Conservation (phyloP, 495 filamentous ascomycete genomes). For the Stereocaulon alpinum region DNA sequence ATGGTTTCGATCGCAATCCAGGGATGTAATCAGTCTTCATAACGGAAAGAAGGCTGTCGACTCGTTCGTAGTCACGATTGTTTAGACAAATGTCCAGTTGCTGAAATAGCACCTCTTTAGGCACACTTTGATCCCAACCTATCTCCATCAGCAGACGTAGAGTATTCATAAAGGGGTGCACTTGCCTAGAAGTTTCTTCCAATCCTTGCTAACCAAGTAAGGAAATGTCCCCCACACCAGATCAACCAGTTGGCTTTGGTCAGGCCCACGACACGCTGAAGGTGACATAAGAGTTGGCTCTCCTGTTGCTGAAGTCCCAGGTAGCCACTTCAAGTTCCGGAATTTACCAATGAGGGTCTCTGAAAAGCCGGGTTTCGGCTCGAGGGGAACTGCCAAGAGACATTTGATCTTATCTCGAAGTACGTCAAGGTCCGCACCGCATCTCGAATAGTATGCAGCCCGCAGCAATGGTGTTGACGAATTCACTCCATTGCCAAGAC, state of each 20-base stretch:
- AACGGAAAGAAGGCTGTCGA: slow-evolving; percentile 22
- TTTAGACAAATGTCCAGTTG: slow-evolving; percentile 23
- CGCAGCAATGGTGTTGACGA: background rate
- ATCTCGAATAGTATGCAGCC: slow-evolving; percentile 15
- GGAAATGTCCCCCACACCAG: slow-evolving; percentile 21
- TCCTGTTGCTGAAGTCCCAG: slow-evolving; percentile 15
- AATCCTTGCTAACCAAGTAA: slow-evolving; percentile 17
- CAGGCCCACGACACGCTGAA: slow-evolving; percentile 20
- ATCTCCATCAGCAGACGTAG: background rate
- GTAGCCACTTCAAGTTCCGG: slow-evolving; percentile 24
- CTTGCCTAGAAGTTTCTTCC: slow-evolving; percentile 24
- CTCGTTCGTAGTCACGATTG: slow-evolving; percentile 15
- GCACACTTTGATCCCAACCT: slow-evolving; percentile 23
- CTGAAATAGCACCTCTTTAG: slow-evolving; percentile 15
- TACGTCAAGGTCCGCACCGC: slow-evolving; percentile 13
- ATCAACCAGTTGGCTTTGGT: slow-evolving; percentile 21
- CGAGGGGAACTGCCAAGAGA: slow-evolving; percentile 13
- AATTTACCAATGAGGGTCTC: background rate
- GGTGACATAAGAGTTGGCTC: slow-evolving; percentile 16
- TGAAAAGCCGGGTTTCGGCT: background rate
- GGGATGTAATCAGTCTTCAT: slow-evolving; percentile 15
- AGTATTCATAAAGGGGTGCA: rapidly evolving
- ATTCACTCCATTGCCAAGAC: slow-evolving; percentile 16
- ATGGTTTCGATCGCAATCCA: background rate
- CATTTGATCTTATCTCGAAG: slow-evolving; percentile 19